Evolutionary conservation across 1,139 yeast genomes (phyloP).

Genomic region (Protomyces macrosporus): DNA sequence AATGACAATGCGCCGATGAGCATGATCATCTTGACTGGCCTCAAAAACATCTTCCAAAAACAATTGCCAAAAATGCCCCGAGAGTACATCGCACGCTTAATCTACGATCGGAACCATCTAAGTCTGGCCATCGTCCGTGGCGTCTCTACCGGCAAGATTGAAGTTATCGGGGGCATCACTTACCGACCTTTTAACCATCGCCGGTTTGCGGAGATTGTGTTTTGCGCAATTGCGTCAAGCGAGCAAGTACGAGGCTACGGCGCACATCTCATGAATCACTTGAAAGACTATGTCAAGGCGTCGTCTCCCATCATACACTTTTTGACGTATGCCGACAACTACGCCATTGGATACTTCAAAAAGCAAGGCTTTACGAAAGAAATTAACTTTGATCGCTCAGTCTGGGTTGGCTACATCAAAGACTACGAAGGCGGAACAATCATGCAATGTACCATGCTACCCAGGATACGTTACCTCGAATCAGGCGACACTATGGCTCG

Average conservation of each 20-base stretch:
- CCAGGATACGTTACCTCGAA: slow-evolving; percentile 79
- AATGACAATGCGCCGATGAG: slow-evolving; percentile 85
- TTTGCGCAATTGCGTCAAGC: slow-evolving; percentile 94
- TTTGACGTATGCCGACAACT: slow-evolving; percentile 94
- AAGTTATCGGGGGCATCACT: slow-evolving; percentile 97
- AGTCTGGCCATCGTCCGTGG: slow-evolving; percentile 93
- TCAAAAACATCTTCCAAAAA: slow-evolving; percentile 91
- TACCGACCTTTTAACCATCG: slow-evolving; percentile 87
- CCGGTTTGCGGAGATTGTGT: slow-evolving; percentile 94
- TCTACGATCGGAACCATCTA: slow-evolving; percentile 86
- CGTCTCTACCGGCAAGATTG: slow-evolving; percentile 50
- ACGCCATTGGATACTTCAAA: slow-evolving; percentile 96
- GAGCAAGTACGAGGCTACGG: slow-evolving; percentile 98
- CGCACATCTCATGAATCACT: slow-evolving; percentile 95
- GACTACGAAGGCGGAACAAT: slow-evolving; percentile 98
- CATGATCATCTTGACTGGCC: slow-evolving; percentile 85
- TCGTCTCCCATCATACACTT: slow-evolving; percentile 84
- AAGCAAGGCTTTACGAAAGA: slow-evolving; percentile 98
- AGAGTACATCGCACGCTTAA: slow-evolving; percentile 89
- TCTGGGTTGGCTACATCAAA: slow-evolving; percentile 98
- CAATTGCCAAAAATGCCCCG: slow-evolving; percentile 98
- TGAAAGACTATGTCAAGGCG: slow-evolving; percentile 88
- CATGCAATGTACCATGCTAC: slow-evolving; percentile 95
- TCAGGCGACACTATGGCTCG: slow-evolving; percentile 75
- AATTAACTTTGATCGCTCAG: slow-evolving; percentile 70